Base-by-base conservation (phyloP, 495 filamentous ascomycete genomes). In the Umbilicaria muhlenbergii region DNA sequence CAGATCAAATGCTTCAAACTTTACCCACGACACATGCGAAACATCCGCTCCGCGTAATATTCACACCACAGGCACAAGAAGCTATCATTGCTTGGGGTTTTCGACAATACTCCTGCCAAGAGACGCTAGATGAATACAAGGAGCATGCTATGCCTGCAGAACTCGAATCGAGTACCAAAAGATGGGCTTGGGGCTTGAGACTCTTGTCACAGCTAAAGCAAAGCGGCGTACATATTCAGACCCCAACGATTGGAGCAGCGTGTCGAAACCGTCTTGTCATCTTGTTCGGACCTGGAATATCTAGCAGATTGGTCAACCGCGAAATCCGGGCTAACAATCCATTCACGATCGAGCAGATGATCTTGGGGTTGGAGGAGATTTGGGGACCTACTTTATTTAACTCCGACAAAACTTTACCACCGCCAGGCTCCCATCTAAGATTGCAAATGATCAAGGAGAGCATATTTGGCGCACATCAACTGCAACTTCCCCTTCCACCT, bases 51-150 rank as follows among this genome's bases (percentile, higher is more conserved):
- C 51, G 50, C 17, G 52, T 53, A 3, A 63, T 78, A 31, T 77
- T 77, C 50, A 57, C 40, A 14, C 52, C 45, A 0, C 47, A 57
- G 5, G 63, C 74, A 50, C 71, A 72, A 51, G 60, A 60, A 28
- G 71, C 70, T 11, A 62, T 78, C 34, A 64, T 79, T 24, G 54
- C 62, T n/a, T 78, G 75, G 75, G 73, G 75, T 3, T 79, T 79
- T 54, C 65, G 57, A 40, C 56, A 62, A 34, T 54, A 49, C 1
- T 50, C 64, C 15, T 57, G 58, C 8, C 42, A 52, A 2, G 50
- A 43, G 24, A 38, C 41, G 21, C 44, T 46, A 7, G 49, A 47
- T 32, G 41, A 34, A 3, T 42, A 50, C 24, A 42, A 44, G 15
- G 32, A 43, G 8, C 38, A 52, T 31, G 51, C 45, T 7, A 18